Conservation (phyloP, 2,329 filamentous ascomycete genomes). For the Arthrobotrys sinensis region DNA sequence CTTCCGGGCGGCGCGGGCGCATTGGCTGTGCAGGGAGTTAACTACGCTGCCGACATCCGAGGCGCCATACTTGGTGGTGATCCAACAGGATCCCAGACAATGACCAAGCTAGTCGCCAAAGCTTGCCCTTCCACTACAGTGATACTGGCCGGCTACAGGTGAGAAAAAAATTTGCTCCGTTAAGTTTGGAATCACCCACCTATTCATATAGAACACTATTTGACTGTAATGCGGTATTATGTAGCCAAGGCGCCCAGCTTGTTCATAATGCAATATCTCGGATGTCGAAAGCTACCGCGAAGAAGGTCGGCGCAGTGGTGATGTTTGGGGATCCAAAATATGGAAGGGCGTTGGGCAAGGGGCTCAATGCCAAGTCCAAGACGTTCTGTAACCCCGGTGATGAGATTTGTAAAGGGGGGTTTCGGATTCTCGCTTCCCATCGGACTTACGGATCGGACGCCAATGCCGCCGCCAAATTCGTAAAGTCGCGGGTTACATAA, state of each 20-base stretch:
- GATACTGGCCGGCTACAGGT: constrained; percentile 35
- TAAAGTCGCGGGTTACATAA: constrained; percentile 35
- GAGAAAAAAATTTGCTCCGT: neutral
- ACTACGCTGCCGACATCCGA: constrained; percentile 63
- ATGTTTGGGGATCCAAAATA: constrained; percentile 65
- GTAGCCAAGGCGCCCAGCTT: constrained; percentile 65
- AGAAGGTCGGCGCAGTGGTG: constrained; percentile 63
- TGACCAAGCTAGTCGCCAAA: constrained; percentile 8
- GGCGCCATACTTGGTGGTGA: constrained; percentile 64
- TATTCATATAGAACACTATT: neutral
- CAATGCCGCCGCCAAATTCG: constrained; percentile 60
- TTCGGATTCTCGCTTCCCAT: constrained; percentile 63
- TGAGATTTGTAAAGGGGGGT: constrained; percentile 63
- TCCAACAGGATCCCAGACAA: constrained; percentile 44
- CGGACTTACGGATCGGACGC: constrained; percentile 62
- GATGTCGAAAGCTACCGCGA: constrained; percentile 61
- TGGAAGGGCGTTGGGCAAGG: neutral
- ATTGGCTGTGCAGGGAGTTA: constrained; percentile 64
- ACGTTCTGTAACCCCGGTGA: constrained; percentile 64
- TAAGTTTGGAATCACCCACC: neutral
- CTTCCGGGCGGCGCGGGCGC: constrained; percentile 52
- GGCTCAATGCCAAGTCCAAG: constrained; percentile 57
- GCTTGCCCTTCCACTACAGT: constrained; percentile 6
- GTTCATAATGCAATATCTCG: constrained; percentile 64
- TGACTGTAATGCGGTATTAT: neutral